phyloP scores from a whole-genome alignment of 768 basidiomycete species.

The Stropharia rugosoannulata region DNA sequence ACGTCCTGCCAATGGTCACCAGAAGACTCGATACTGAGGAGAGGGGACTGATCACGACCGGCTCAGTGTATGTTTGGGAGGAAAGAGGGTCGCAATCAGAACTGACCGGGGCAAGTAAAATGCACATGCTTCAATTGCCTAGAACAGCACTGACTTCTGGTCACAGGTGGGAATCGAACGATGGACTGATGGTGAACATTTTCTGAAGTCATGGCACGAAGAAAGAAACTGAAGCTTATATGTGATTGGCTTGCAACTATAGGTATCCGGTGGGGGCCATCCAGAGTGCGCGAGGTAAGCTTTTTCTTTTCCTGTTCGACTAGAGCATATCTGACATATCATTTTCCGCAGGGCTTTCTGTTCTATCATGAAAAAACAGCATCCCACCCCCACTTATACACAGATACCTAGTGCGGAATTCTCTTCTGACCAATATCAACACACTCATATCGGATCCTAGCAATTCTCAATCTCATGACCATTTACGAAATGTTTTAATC shows the following conservation, averaged over 20 bases:
- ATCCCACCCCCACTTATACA: slow-evolving; percentile 40
- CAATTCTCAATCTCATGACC: slow-evolving; percentile 30
- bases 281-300: slow-evolving; percentile 71
- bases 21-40: slow-evolving; percentile 77
- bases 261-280: slow-evolving; percentile 78
- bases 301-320: not conserved
- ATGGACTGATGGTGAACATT: slow-evolving; percentile 68
- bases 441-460: slow-evolving; percentile 1
- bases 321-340: slow-evolving; percentile 5
- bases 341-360: slow-evolving; percentile 62
- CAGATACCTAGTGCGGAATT: slow-evolving; percentile 42
- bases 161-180: slow-evolving; percentile 73
- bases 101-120: slow-evolving; percentile 59
- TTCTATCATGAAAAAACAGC: slow-evolving; percentile 79
- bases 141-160: slow-evolving; percentile 3
- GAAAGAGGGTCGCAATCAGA: slow-evolving; percentile 74
- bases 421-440: slow-evolving; percentile 4
- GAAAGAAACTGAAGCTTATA: not conserved
- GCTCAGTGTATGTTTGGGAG: slow-evolving; percentile 84
- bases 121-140: not conserved
- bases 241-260: not conserved
- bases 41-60: slow-evolving; percentile 66
- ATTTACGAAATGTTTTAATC: slow-evolving; percentile 47
- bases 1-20: slow-evolving; percentile 76
- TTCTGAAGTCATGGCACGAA: not conserved